Evolutionary conservation across 495 filamentous ascomycete genomes (phyloP), one percentile per base, ranked within the genome.

Genomic region (Lasiosphaeria ovina): DNA sequence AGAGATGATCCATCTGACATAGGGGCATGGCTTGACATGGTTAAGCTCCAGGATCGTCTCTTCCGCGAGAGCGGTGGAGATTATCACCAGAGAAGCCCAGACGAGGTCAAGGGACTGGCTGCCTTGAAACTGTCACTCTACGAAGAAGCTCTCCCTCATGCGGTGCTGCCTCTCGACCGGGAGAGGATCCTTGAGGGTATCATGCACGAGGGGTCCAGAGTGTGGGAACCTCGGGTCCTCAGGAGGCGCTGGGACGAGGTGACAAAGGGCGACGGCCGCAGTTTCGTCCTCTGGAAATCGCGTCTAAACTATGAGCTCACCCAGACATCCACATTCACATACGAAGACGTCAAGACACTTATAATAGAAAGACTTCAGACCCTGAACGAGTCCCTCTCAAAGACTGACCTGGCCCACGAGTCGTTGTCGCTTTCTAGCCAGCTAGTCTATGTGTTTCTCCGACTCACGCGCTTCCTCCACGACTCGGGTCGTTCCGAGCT

Each of bases 401-500:
- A 54, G 31, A 60, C 62, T 17, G 44, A 68, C 36, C 7, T 12
- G 9, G 65, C 38, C 4, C 57, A 62, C 6, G 62, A 71, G 38
- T 56, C 49, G 51, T 48, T 38, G 11, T 72, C 72, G 40, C 74
- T 77, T 24, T 70, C 58, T 38, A 71, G 76, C 14, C 79, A 89
- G 57, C 82, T 87, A 31, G 70, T 89, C 3, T 91, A 96, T 69
- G 72, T 94, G 3, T 81, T 97, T 36, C 75, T 96, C 11, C 83
- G 92, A 45, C 54, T 87, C 51, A 91, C 91, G 0, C 70, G 85
- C 5, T 87, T 93, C 64, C 80, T 94, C 55, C 78, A 82, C 24
- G 91, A 97, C 70, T 79, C 91, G 35, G 94, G 94, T 0, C 94
- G 87, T 68, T 67, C 77, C n/a, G 94, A 98, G 68, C 76, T 87